Conservation (phyloP, 2,329 filamentous ascomycete species). For the Graphilbum ipis-grandicollis region DNA sequence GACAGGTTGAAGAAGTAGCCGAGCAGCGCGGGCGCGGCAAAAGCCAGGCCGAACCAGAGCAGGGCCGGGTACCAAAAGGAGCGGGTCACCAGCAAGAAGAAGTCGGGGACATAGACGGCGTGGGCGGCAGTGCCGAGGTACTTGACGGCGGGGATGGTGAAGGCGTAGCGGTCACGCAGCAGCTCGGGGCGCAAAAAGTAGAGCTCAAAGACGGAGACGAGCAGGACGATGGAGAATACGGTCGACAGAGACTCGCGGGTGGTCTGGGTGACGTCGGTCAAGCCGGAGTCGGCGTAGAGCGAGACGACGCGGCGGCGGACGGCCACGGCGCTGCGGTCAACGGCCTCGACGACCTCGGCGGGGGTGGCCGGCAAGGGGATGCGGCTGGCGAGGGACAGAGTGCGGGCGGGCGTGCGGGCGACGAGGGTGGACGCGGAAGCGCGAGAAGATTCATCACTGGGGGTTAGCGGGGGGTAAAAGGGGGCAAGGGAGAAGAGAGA, state of each 20-base stretch:
- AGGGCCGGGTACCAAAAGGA: slow-evolving; percentile 73
- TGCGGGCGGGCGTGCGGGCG: slow-evolving; percentile 31
- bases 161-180: slow-evolving; percentile 53
- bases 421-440: slow-evolving; percentile 22
- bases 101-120: slow-evolving; percentile 56
- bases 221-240: slow-evolving; percentile 52
- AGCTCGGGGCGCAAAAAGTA: slow-evolving; percentile 52
- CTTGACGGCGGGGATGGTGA: slow-evolving; percentile 49
- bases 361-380: slow-evolving; percentile 69
- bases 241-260: slow-evolving; percentile 56
- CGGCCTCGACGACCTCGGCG: slow-evolving; percentile 55
- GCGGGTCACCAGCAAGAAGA: slow-evolving; percentile 58
- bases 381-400: slow-evolving; percentile 34
- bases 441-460: slow-evolving; percentile 5
- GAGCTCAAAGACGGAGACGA: slow-evolving; percentile 52
- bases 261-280: slow-evolving; percentile 46
- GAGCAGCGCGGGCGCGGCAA: slow-evolving; percentile 49
- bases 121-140: slow-evolving; percentile 38
- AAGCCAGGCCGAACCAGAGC: slow-evolving; percentile 58
- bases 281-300: slow-evolving; percentile 46
- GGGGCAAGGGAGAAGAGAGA: slow-evolving; percentile 1
- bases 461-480: slow-evolving; percentile 4
- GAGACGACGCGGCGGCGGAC: slow-evolving; percentile 49
- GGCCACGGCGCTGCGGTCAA: slow-evolving; percentile 53
- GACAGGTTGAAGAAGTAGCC: slow-evolving; percentile 90